A percentile compares a stretch with the other conserved stretches of the same genome.
phyloP scores from a whole-genome alignment of 2,329 filamentous ascomycete species.

The Fusarium palustre region DNA sequence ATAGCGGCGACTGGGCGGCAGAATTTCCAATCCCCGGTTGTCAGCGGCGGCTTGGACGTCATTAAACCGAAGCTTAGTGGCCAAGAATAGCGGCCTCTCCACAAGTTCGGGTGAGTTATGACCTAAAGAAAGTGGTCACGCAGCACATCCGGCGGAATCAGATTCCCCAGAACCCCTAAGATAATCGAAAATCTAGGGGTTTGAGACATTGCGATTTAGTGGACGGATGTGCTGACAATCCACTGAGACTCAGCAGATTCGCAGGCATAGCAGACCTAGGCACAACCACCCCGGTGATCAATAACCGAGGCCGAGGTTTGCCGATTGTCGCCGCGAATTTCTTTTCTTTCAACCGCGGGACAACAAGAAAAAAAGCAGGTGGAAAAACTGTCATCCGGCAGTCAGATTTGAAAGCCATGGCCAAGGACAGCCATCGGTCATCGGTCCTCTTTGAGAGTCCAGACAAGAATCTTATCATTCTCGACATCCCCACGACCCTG shows the following conservation, averaged over 20 bases:
- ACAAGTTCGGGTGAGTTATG: constrained; percentile 23
- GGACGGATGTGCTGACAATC: constrained; percentile 24
- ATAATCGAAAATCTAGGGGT: constrained; percentile 11
- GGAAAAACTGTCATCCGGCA: constrained; percentile 23
- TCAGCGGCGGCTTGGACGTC: constrained; percentile 46
- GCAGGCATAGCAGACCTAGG: constrained; percentile 4
- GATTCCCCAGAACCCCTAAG: constrained; percentile 32
- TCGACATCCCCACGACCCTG: constrained; percentile 78
- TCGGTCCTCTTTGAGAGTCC: constrained; percentile 52
- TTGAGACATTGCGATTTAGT: constrained; percentile 20
- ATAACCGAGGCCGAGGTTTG: constrained; percentile 48
- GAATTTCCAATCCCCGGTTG: constrained; percentile 44
- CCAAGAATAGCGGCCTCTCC: constrained; percentile 21
- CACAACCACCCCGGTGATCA: constrained; percentile 38
- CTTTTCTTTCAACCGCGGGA: constrained; percentile 27
- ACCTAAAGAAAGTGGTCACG: constrained; percentile 40
- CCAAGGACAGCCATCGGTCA: constrained; percentile 23
- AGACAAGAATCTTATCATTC: constrained; percentile 63
- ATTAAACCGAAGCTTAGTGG: constrained; percentile 44
- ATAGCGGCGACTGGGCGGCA: constrained; percentile 39
- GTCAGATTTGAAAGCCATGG: constrained; percentile 16
- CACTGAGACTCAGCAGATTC: constrained; percentile 30
- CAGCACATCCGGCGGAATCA: constrained; percentile 11
- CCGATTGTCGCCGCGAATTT: constrained; percentile 43
- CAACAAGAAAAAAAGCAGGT: constrained; percentile 2